Evolutionary conservation across 257 asterid species (phyloP), one percentile per base, ranked within the genome.

Genomic region (Nicotiana noctiflora): DNA sequence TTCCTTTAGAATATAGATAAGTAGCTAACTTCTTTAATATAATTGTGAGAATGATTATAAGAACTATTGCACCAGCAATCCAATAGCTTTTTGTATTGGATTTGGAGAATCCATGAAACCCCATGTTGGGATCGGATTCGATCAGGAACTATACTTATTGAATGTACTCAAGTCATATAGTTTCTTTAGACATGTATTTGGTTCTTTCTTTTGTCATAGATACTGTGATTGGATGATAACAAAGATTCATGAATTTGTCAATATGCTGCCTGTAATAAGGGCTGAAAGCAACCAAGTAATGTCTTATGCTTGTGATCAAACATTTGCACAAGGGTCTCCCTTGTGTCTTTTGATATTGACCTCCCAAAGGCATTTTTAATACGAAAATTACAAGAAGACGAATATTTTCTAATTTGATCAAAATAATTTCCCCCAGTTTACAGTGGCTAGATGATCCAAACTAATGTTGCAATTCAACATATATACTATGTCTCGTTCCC

Each of bases 91-190:
- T 86, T 61, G 83, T 81, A 79, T 84, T 88, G 37, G 88, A 62
- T 64, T 90, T 87, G 91, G 91, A 87, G 86, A 90, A 87, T 82
- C 94, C 90, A 72, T 87, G 88, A 77, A 89, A 88, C 86, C 90
- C 81, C 97, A 92, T 92, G 56, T 51, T 88, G 37, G 40, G 77
- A 23, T 19, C 82, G 82, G 14, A 68, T 63, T 56, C 76, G 81
- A 64, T 64, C 25, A 27, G 67, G 79, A 57, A 55, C 4, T 56
- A 15, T 76, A 18, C 0, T 67, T 31, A 23, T 84, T 10, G 64
- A 60, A 81, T 84, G 80, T 57, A 40, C 13, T 65, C 59, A 61
- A 75, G 27, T 34, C 76, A 8, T 63, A 56, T 29, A 49, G 52
- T 75, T 51, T 3, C 18, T 3, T 32, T 32, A 15, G 60, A 6